Base-by-base conservation (phyloP, 345 rosid species). In the Melaleuca quinquenervia region DNA sequence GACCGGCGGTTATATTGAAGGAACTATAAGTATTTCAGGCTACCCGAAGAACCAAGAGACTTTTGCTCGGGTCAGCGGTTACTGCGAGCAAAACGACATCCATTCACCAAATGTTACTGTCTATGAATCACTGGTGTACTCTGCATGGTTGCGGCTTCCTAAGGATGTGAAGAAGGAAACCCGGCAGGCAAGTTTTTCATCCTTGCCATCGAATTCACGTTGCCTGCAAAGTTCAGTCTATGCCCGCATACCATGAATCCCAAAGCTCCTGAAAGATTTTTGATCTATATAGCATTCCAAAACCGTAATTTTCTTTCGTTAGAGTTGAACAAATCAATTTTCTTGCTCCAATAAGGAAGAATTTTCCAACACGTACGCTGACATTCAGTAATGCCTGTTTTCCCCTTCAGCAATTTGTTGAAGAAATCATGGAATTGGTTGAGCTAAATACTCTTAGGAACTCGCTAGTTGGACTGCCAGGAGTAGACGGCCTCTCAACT, bases 51-150 rank as follows among this genome's bases (percentile, higher is more conserved):
- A 93, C 45, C 98, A 96, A 87, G 93, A 87, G 85, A 95, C 98
- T 8, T 96, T 96, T 91, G 96, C 96, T 4, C 91, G 98, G 2
- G 88, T 96, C 84, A 92, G 94, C 15, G 98, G 98, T 32, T 96
- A 96, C 62, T 95, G 96, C 86, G 97, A 94, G 82, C 98, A 95
- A 89, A 94, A 93, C 83, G 97, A 95, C 82, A 94, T 95, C 49
- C 98, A 95, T 90, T 94, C 96, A 32, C 98, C 98, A 24, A 86
- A 90, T 86, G 93, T 94, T 85, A 96, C 96, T 0, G 96, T 96
- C 0, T 90, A 92, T 74, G 98, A 96, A 87, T 96, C 98, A 0
- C 92, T 96, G 6, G 62, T 92, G 82, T 94, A 91, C 90, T 96
- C 97, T 22, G 97, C 97, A 78, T 94, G 96, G 95, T 90, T 96